These are phyloP conservation scores for Verticillium longisporum DNA, from an alignment of 2,329 filamentous ascomycete genomes.

Conservation along the genomic window DNA sequence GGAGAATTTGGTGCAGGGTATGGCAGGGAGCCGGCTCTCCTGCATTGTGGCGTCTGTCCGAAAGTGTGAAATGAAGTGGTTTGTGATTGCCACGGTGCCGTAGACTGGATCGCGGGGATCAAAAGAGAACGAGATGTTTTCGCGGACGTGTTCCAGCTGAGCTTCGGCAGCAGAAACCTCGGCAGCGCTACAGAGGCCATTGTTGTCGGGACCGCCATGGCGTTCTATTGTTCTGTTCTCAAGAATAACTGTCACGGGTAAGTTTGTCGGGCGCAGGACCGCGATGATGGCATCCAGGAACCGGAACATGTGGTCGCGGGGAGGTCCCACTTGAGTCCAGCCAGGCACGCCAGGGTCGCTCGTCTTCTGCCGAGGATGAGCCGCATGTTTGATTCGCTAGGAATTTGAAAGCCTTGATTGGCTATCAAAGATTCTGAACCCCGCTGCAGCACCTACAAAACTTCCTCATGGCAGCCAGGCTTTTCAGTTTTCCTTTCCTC, in stretches of 20 bases:
- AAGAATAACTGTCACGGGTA: not conserved
- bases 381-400: not conserved
- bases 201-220: not conserved
- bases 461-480: not conserved
- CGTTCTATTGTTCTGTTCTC: not conserved
- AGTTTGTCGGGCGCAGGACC: not conserved
- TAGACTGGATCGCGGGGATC: conserved; percentile 12
- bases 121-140: conserved; percentile 20
- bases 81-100: conserved; percentile 3
- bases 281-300: conserved; percentile 1
- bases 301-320: conserved; percentile 8
- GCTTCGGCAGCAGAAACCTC: conserved; percentile 45
- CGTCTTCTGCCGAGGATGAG: not conserved
- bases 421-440: not conserved
- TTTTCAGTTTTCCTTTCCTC: conserved; percentile 13
- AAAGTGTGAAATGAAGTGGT: conserved; percentile 18
- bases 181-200: conserved; percentile 35
- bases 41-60: conserved; percentile 8
- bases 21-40: not conserved
- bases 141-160: conserved; percentile 41
- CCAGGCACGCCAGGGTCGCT: not conserved
- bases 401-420: not conserved
- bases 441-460: not conserved
- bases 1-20: conserved; percentile 19
- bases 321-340: not conserved